A percentile compares a stretch with the other conserved stretches of the same genome.
phyloP scores from a whole-genome alignment of 192 early-diverging fungal species.

The Coemansia sp. region DNA sequence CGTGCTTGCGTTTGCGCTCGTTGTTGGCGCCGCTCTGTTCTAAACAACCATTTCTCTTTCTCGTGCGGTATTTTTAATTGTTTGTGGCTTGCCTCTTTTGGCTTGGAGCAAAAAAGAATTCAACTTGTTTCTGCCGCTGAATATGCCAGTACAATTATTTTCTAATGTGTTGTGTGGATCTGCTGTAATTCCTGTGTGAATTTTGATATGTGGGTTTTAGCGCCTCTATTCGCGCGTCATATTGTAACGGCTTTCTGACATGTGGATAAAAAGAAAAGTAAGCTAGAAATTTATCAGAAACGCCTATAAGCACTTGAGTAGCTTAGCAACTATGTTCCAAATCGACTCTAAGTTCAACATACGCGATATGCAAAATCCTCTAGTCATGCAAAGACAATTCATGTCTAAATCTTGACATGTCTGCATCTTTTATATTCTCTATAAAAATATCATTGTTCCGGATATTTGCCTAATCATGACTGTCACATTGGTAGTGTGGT shows the following conservation, averaged over 20 bases:
- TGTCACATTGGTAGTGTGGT: too few relatives aligned
- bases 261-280: not conserved
- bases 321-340: not conserved
- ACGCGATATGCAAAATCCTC: not conserved
- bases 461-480: too few relatives aligned
- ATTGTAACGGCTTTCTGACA: not conserved
- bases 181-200: not conserved
- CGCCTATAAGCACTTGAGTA: not conserved
- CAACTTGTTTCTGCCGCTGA: not conserved
- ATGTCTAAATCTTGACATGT: not conserved
- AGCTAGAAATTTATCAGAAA: not conserved
- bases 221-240: not conserved
- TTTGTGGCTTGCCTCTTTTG: not conserved
- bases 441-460: too few relatives aligned
- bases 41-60: conserved; percentile 12
- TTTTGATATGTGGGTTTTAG: not conserved
- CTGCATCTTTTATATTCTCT: not conserved
- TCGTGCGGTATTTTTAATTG: conserved; percentile 11
- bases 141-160: not conserved
- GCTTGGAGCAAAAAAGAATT: conserved; percentile 7
- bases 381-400: not conserved
- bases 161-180: not conserved
- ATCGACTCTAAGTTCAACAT: not conserved
- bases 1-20: conserved; percentile 33
- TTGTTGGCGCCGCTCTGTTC: conserved; percentile 46